Base-by-base conservation (phyloP, 495 filamentous ascomycete species). In the Lophium mytilinum region DNA sequence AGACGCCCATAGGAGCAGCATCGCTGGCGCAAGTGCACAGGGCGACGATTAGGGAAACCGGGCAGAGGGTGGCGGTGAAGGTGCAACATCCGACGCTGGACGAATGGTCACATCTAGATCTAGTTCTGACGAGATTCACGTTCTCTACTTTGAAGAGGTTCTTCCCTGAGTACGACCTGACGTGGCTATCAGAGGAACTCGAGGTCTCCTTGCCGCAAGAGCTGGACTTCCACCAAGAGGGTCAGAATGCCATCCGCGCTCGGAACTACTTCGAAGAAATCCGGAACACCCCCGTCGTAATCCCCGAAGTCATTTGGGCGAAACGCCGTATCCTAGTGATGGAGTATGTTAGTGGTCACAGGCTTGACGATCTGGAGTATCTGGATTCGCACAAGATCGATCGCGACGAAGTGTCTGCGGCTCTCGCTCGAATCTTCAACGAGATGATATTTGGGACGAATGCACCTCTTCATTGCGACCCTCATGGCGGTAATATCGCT, bases 391-490 rank as follows among this genome's bases (percentile, higher is more conserved):
- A 93, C 69, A 77, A 80, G 52, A 96, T 99, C 67, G 86, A 92
- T 69, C 85, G 94, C 9, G 94, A 96, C 71, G 94, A 99, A 72
- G 94, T 99, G 21, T 94, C 91, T 7, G 93, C 94, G 0, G 86
- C 92, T 0, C 73, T 99, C 5, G 85, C 92, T 2, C 83, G 84
- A 47, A 91, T 96, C 54, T 99, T 99, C 79, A 99, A 99, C 74
- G 91, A 96, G 69, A 99, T 99, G 94, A 95, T 99, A 56, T 99
- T 99, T 63, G 92, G 93, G 33, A 82, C 84, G 47, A 76, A 85
- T 57, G 91, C 93, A 1, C 88, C 92, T 0, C 75, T 99, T 36
- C 94, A 99, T 73, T 99, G 94, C 70, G 94, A 99, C 66, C 94
- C 94, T 3, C 94, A 99, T 66, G 93, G 91, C 52, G 94, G 94